These are phyloP conservation scores for Speleostelium caveatum DNA, from an alignment of 78 protist genomes.

Conservation along the genomic window DNA sequence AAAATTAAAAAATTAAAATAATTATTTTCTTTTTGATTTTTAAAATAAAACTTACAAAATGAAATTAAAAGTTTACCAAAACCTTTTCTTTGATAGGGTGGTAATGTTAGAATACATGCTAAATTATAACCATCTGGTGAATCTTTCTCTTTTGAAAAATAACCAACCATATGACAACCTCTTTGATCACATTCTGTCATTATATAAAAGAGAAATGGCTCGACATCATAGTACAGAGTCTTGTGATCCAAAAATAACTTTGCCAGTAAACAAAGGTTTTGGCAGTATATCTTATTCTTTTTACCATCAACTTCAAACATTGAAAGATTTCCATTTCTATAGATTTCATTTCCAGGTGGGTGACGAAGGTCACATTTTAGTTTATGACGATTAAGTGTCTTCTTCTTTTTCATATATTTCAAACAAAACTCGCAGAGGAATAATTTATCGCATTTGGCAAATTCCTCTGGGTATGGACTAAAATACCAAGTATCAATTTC, in stretches of 20 bases:
- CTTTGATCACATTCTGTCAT: slow-evolving; percentile 90
- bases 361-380: slow-evolving; percentile 86
- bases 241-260: slow-evolving; percentile 98
- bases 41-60: slow-evolving; percentile 86
- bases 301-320: slow-evolving; percentile 96
- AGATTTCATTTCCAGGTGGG: slow-evolving; percentile 98
- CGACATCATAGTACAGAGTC: slow-evolving; percentile 94
- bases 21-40: neutral
- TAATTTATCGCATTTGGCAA: slow-evolving; percentile 80
- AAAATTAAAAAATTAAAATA: no score
- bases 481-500: slow-evolving; percentile 98
- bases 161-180: slow-evolving; percentile 97
- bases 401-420: slow-evolving; percentile 89
- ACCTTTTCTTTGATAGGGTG: slow-evolving; percentile 96
- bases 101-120: slow-evolving; percentile 97
- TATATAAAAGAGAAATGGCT: slow-evolving; percentile 97
- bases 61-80: slow-evolving; percentile 95
- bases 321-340: slow-evolving; percentile 83
- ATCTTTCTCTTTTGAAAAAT: slow-evolving; percentile 96
- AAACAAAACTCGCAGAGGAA: slow-evolving; percentile 96
- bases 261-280: slow-evolving; percentile 94
- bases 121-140: slow-evolving; percentile 91
- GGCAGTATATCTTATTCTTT: slow-evolving; percentile 94
- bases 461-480: slow-evolving; percentile 96
- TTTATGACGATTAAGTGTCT: slow-evolving; percentile 88